Evolutionary conservation across 768 basidiomycete species (phyloP).

Genomic region (Pleurotus tuoliensis): DNA sequence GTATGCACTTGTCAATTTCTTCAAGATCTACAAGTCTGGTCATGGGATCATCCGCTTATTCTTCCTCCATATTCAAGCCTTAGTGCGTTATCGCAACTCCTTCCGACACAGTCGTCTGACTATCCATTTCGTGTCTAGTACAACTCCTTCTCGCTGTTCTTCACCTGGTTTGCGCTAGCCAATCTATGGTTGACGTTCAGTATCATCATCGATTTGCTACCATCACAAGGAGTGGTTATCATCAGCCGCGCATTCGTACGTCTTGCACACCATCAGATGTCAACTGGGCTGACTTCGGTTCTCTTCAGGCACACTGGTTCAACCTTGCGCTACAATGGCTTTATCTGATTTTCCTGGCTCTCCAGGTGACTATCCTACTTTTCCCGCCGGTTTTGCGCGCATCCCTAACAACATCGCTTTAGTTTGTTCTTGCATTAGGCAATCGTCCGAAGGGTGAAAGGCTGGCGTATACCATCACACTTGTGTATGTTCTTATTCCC

Average conservation of each 20-base stretch:
- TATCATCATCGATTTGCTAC: constrained; percentile 87
- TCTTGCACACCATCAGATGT: neutral
- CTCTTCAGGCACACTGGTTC: constrained; percentile 76
- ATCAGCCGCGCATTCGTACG: constrained; percentile 72
- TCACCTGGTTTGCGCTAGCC: constrained; percentile 91
- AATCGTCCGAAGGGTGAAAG: constrained; percentile 77
- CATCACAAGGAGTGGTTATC: constrained; percentile 44
- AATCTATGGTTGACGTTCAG: constrained; percentile 92
- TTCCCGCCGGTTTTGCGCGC: neutral
- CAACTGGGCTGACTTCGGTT: neutral
- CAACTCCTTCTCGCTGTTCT: constrained; percentile 77
- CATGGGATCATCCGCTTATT: constrained; percentile 91
- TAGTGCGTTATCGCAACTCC: constrained; percentile 46
- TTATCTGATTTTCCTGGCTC: constrained; percentile 76
- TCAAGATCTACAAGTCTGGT: constrained; percentile 77
- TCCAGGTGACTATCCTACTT: constrained; percentile 37
- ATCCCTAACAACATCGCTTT: constrained; percentile 18
- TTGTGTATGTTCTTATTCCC: neutral
- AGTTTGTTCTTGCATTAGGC: constrained; percentile 71
- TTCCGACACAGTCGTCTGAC: neutral
- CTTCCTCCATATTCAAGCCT: constrained; percentile 89
- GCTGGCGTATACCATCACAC: constrained; percentile 10
- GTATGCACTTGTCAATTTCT: constrained; percentile 93
- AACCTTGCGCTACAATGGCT: constrained; percentile 80
- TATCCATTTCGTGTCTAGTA: constrained; percentile 44